Evolutionary conservation across 768 basidiomycete genomes (phyloP).

Genomic region (Mycena belliarum): DNA sequence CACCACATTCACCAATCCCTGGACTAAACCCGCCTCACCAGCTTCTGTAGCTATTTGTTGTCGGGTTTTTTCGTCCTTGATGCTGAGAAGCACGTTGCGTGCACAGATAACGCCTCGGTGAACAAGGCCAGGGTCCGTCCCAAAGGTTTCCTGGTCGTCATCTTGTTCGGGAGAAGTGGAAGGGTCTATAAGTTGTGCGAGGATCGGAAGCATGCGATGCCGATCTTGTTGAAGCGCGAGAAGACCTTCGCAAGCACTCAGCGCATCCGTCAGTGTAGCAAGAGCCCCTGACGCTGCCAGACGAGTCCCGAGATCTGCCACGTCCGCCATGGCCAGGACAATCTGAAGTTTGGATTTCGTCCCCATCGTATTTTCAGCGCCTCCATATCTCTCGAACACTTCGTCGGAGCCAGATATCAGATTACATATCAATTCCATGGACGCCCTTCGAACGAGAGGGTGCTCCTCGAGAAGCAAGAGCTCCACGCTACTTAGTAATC

Average conservation of each 20-base stretch:
- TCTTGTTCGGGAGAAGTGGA: constrained; percentile 35
- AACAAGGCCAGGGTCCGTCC: constrained; percentile 60
- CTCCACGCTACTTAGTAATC: constrained; percentile 67
- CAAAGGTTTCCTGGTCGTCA: constrained; percentile 36
- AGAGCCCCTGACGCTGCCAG: constrained; percentile 91
- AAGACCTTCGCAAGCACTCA: constrained; percentile 61
- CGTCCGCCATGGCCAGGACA: constrained; percentile 81
- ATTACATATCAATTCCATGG: constrained; percentile 92
- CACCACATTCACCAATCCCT: constrained; percentile 51
- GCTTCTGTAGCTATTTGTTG: constrained; percentile 52
- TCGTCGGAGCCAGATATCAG: constrained; percentile 75
- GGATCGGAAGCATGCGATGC: constrained; percentile 61
- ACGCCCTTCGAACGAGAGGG: constrained; percentile 77
- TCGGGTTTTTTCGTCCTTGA: constrained; percentile 39
- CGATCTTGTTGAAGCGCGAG: constrained; percentile 64
- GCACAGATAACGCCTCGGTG: constrained; percentile 81
- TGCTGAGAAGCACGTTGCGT: constrained; percentile 56
- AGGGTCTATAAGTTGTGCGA: constrained; percentile 71
- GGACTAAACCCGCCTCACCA: constrained; percentile 51
- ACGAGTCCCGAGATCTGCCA: constrained; percentile 82
- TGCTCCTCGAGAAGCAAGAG: constrained; percentile 82
- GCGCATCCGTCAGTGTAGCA: constrained; percentile 71
- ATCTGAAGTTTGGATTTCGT: constrained; percentile 74
- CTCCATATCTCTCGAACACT: constrained; percentile 74
- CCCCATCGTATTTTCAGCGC: constrained; percentile 36